Evolutionary conservation across 1,139 yeast genomes (phyloP).

Genomic region (Yamadazyma taylorii): DNA sequence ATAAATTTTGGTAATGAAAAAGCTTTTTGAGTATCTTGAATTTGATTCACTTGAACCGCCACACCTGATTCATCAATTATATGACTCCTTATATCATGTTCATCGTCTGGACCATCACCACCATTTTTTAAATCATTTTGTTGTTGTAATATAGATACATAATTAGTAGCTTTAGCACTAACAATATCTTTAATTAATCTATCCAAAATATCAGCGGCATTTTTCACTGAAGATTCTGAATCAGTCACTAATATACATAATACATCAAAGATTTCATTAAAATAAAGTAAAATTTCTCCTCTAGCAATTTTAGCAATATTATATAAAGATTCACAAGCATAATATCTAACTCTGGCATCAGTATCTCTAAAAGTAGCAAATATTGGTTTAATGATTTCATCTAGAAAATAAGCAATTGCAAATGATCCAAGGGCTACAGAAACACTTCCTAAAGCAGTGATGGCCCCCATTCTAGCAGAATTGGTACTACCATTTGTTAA

Average conservation of each 20-base stretch:
- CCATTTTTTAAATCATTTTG: constrained; percentile 36
- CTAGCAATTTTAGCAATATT: constrained; percentile 96
- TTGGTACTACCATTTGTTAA: constrained; percentile 43
- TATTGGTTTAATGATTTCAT: constrained; percentile 88
- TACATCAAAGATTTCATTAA: constrained; percentile 93
- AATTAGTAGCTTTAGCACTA: constrained; percentile 90
- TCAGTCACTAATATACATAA: constrained; percentile 90
- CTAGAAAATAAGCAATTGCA: constrained; percentile 63
- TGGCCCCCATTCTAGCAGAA: constrained; percentile 52
- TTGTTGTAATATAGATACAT: constrained; percentile 74
- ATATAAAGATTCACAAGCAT: constrained; percentile 94
- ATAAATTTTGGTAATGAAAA: constrained; percentile 87
- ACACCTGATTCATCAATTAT: constrained; percentile 50
- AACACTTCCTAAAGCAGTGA: constrained; percentile 51
- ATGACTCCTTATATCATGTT: constrained; percentile 40
- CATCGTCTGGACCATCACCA: constrained; percentile 31
- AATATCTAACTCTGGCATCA: constrained; percentile 92
- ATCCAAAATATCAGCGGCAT: constrained; percentile 94
- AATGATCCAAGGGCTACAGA: constrained; percentile 50
- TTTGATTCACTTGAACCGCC: constrained; percentile 61
- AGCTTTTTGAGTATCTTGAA: constrained; percentile 68
- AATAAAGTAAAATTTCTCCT: constrained; percentile 87
- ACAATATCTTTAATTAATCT: constrained; percentile 91
- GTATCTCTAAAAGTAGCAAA: constrained; percentile 96
- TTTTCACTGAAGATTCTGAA: constrained; percentile 86